Evolutionary conservation across 345 rosid species (phyloP).

Genomic region (Heritiera littoralis): DNA sequence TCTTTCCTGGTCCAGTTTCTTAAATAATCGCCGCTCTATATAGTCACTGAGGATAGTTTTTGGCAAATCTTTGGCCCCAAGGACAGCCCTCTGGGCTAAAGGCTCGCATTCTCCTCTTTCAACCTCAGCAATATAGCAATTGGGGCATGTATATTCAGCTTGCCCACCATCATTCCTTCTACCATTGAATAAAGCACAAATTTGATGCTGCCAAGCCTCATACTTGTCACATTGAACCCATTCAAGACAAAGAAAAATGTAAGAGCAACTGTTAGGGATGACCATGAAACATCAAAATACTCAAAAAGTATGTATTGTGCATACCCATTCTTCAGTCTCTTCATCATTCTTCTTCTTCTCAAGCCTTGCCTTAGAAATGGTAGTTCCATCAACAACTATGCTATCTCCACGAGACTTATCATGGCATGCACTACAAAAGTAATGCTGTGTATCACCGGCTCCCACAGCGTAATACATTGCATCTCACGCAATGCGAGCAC

Average conservation of each 20-base stretch:
- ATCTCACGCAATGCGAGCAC: constrained; percentile 95
- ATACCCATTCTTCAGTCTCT: constrained; percentile 99
- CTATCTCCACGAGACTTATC: constrained; percentile 92
- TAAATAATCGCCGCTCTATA: constrained; percentile 82
- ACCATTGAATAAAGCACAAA: constrained; percentile 97
- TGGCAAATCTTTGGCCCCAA: constrained; percentile 98
- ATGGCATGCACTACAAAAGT: constrained; percentile 91
- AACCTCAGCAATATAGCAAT: constrained; percentile 86
- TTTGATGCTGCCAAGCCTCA: constrained; percentile 99
- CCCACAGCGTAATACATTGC: constrained; percentile 93
- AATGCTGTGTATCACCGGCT: constrained; percentile 87
- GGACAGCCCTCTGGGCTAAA: constrained; percentile 92
- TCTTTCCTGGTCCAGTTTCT: constrained; percentile 74
- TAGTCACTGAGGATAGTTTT: constrained; percentile 93
- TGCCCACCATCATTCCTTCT: constrained; percentile 99
- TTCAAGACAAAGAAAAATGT: constrained; percentile 23
- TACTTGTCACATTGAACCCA: constrained; percentile 99
- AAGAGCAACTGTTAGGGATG: constrained; percentile 23
- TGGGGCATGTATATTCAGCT: constrained; percentile 99
- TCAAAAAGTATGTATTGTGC: constrained; percentile 20
- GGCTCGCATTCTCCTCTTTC: constrained; percentile 92
- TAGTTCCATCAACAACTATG: constrained; percentile 68
- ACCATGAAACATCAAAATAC: constrained; percentile 16
- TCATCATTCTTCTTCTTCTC: constrained; percentile 98
- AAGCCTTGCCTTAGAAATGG: constrained; percentile 68